A percentile compares a stretch with the other conserved stretches of the same genome.
Evolutionary conservation across 768 basidiomycete genomes (phyloP).

Genomic region (Butyriboletus loyo): DNA sequence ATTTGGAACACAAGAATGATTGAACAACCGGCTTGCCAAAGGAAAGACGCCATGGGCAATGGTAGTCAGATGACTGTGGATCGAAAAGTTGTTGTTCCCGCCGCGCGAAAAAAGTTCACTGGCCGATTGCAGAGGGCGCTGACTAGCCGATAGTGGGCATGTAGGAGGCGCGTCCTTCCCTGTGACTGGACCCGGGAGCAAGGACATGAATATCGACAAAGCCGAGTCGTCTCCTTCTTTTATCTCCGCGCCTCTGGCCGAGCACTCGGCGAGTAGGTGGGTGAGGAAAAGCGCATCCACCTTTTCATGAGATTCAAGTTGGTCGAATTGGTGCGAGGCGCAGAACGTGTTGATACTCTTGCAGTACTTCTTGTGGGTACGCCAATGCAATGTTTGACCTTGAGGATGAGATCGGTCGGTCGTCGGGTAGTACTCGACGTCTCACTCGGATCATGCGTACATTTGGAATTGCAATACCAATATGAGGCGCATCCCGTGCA

Average conservation of each 20-base stretch:
- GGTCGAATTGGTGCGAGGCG: slow-evolving; percentile 44
- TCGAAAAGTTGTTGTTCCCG: slow-evolving; percentile 78
- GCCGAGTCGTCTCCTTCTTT: slow-evolving; percentile 19
- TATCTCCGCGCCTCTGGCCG: slow-evolving; percentile 8
- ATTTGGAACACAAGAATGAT: slow-evolving; percentile 79
- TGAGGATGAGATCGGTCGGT: slow-evolving; percentile 5
- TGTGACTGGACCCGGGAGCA: slow-evolving; percentile 42
- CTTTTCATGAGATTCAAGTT: slow-evolving; percentile 50
- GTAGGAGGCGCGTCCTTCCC: slow-evolving; percentile 27
- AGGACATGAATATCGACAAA: slow-evolving; percentile 38
- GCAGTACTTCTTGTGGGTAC: slow-evolving; percentile 66
- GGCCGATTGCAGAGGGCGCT: slow-evolving; percentile 19
- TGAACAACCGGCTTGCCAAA: slow-evolving; percentile 73
- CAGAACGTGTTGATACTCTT: slow-evolving; percentile 48
- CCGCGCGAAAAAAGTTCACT: slow-evolving; percentile 54
- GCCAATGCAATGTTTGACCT: slow-evolving; percentile 76
- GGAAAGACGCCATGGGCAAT: slow-evolving; percentile 78
- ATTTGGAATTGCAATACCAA: slow-evolving; percentile 68
- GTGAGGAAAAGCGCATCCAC: slow-evolving; percentile 64
- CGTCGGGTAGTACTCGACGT: slow-evolving; percentile 6
- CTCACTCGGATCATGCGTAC: slow-evolving; percentile 39
- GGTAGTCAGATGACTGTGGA: slow-evolving; percentile 69
- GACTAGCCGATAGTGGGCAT: slow-evolving; percentile 31
- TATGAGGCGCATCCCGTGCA: slow-evolving; percentile 68
- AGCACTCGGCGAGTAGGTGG: slow-evolving; percentile 49